Evolutionary conservation across 192 early-diverging fungal genomes (phyloP).

Genomic region (Rhizophagus clarus): DNA sequence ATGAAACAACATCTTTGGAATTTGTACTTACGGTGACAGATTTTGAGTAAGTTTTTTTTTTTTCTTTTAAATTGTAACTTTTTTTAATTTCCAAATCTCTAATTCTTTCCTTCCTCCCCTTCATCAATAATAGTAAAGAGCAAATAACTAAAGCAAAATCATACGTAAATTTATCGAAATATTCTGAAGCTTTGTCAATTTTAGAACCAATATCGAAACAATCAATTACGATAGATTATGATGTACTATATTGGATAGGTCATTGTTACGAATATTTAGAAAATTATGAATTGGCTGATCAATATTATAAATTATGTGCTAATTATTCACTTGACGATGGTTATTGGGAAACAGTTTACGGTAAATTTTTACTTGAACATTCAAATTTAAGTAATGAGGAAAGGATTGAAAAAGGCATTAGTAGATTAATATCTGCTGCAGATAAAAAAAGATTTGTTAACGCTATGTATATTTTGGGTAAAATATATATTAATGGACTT

Average conservation of each 20-base stretch:
- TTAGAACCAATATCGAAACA: neutral
- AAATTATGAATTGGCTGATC: neutral
- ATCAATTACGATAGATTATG: neutral
- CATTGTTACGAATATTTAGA: neutral
- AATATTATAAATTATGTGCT: neutral
- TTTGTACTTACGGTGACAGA: neutral
- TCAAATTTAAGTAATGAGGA: neutral
- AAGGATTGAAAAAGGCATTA: neutral
- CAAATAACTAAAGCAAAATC: neutral
- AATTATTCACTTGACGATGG: neutral
- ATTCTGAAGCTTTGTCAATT: neutral
- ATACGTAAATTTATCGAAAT: neutral
- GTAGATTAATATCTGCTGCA: neutral
- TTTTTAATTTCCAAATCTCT: neutral
- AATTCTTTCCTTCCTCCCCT: neutral
- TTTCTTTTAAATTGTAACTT: too few relatives aligned
- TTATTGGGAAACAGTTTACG: neutral
- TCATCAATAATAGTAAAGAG: neutral
- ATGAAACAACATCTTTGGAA: neutral
- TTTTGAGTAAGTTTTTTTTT: neutral
- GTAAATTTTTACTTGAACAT: neutral
- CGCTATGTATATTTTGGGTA: neutral
- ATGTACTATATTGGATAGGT: neutral
- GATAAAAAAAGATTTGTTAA: neutral
- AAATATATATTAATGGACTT: neutral